Base-by-base conservation (phyloP, 2,329 filamentous ascomycete species). In the Pseudomassariella vexata region DNA sequence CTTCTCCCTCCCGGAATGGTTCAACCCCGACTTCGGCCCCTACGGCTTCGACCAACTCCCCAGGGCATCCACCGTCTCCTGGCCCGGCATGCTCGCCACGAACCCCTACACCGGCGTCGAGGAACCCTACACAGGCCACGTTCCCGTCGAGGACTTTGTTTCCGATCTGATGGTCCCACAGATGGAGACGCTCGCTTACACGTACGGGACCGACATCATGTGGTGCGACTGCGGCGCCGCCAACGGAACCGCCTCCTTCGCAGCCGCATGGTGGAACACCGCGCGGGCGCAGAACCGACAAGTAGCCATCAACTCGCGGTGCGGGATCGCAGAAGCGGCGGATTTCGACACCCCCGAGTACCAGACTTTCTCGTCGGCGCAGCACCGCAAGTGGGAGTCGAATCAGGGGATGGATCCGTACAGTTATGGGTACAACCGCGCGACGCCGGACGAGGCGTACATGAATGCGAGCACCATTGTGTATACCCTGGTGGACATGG, bases 341-440 rank as follows among this genome's bases (percentile, higher is more conserved):
- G 71, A 76, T 51, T 76, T 73, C 38, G 70, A 75, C 44, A 76
- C 70, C 1, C 71, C 72, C 2, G 72, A 76, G 47, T 76, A 75
- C 44, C 56, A 60, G 10, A 59, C 57, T 8, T 72, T 66, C 44
- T 56, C 57, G 5, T 57, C 60, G 1, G 61, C 66, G 2, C 67
- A 71, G 43, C 46, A 53, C 20, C 57, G 67, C n/a, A 76, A 76
- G 46, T 77, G 70, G 70, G 73, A 76, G 48, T 65, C 55, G 19
- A 76, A 67, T 50, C 59, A 61, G 21, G 72, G 72, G 18, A 72
- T 77, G 67, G 71, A 76, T 42, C 71, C 72, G 0, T 74, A 61
- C 45, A 62, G 55, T 38, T 76, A 75, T 37, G 71, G 71, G 5
- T 76, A 67, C 52, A 76, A 76, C 45, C 57, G 65, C 10, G 68